These are phyloP conservation scores for Mycena amicta DNA, from an alignment of 768 basidiomycete genomes.

Conservation along the genomic window DNA sequence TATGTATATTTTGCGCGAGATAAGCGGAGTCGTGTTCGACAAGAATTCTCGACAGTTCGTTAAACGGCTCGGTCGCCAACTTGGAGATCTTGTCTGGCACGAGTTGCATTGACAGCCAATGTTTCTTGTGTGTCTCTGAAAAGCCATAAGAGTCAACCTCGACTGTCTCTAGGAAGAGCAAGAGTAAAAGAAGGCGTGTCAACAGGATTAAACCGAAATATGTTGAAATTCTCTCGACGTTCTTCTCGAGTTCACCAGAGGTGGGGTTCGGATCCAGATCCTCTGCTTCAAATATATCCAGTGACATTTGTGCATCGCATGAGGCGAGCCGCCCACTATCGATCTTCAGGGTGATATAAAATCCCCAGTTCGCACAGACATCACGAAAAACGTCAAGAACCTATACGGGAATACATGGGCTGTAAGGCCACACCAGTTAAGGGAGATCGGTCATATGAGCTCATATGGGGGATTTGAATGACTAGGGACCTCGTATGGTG, in stretches of 20 bases:
- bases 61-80: neutral
- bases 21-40: neutral
- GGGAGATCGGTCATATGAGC: too few species aligned
- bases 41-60: neutral
- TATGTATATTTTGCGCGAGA: neutral
- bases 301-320: neutral
- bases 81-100: neutral
- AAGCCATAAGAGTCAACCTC: neutral
- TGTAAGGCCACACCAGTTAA: too few species aligned
- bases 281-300: neutral
- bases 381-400: too few species aligned
- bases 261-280: neutral
- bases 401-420: too few species aligned
- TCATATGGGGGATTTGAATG: too few species aligned
- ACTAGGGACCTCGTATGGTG: too few species aligned
- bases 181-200: neutral
- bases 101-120: neutral
- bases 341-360: slow-evolving; percentile 8
- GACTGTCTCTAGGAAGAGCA: neutral
- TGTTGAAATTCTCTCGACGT: neutral
- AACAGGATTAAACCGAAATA: neutral
- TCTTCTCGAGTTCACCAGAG: neutral
- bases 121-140: neutral
- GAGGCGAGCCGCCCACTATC: neutral
- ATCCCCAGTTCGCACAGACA: slow-evolving; percentile 1